These are phyloP conservation scores for Aureobasidium lini DNA, from an alignment of 2,329 filamentous ascomycete species.

Conservation along the genomic window DNA sequence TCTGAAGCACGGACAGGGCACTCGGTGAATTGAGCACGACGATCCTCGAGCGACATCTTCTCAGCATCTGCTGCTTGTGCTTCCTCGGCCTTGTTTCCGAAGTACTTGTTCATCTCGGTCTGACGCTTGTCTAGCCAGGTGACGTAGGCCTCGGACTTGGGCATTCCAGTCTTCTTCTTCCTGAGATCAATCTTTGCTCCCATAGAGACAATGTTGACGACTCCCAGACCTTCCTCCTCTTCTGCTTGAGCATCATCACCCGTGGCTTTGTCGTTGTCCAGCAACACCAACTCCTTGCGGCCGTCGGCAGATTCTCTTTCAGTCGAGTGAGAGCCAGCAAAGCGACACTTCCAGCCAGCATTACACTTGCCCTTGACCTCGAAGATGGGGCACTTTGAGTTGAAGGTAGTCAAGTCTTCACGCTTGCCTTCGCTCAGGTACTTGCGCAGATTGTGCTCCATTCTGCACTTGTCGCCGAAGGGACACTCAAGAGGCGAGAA, in stretches of 20 bases:
- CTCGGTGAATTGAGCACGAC: constrained; percentile 74
- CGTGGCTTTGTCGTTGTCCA: constrained; percentile 46
- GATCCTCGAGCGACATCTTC: constrained; percentile 49
- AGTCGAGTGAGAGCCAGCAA: constrained; percentile 76
- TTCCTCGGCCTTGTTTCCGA: constrained; percentile 20
- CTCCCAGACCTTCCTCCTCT: constrained; percentile 46
- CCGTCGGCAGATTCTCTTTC: constrained; percentile 74
- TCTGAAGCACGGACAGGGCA: constrained; percentile 84
- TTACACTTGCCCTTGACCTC: constrained; percentile 68
- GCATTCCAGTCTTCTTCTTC: constrained; percentile 62
- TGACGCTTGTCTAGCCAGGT: constrained; percentile 67
- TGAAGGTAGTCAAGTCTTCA: constrained; percentile 68
- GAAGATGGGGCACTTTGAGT: constrained; percentile 74
- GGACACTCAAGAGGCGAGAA: constrained; percentile 71
- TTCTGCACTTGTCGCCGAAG: constrained; percentile 73
- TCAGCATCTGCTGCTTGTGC: constrained; percentile 30
- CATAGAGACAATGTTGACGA: constrained; percentile 67
- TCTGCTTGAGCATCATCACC: constrained; percentile 5
- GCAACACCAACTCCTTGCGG: constrained; percentile 69
- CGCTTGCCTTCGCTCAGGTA: constrained; percentile 79
- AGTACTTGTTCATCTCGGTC: constrained; percentile 21
- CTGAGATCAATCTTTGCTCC: constrained; percentile 67
- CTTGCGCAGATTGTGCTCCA: constrained; percentile 74
- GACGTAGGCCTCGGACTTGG: constrained; percentile 67
- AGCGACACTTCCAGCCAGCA: constrained; percentile 90